These are phyloP conservation scores for Exophiala bonariae DNA, from an alignment of 2,329 filamentous ascomycete genomes.

Conservation along the genomic window DNA sequence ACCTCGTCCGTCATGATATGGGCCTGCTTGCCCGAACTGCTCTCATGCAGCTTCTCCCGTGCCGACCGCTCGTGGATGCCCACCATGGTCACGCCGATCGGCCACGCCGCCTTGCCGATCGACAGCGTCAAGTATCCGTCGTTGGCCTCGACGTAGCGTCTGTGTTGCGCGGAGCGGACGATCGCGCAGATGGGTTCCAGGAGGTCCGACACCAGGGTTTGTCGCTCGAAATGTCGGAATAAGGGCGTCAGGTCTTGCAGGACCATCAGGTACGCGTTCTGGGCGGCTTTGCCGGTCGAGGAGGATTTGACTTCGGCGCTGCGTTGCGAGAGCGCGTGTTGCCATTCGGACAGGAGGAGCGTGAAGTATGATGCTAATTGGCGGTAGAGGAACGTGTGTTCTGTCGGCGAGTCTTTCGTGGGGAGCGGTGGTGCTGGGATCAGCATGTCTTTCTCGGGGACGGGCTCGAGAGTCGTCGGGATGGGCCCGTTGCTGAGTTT, in stretches of 20 bases:
- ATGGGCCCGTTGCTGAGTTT: conserved; percentile 70
- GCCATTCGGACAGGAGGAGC: conserved; percentile 90
- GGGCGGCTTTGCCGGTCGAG: conserved; percentile 77
- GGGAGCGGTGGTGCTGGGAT: conserved; percentile 63
- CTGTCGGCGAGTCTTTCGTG: conserved; percentile 60
- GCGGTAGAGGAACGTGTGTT: conserved; percentile 71
- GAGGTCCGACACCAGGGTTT: conserved; percentile 73
- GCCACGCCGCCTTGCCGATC: conserved; percentile 97
- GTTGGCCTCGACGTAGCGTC: conserved; percentile 93
- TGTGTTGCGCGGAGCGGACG: conserved; percentile 82
- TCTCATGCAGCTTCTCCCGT: conserved; percentile 88
- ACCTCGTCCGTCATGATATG: conserved; percentile 97
- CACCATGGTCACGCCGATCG: conserved; percentile 99
- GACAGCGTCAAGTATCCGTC: conserved; percentile 90
- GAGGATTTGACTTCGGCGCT: conserved; percentile 64
- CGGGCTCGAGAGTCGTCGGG: conserved; percentile 75
- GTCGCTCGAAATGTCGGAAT: conserved; percentile 84
- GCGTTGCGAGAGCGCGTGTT: conserved; percentile 67
- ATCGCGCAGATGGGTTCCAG: conserved; percentile 86
- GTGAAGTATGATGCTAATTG: conserved; percentile 95
- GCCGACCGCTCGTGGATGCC: conserved; percentile 97
- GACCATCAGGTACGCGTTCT: conserved; percentile 81
- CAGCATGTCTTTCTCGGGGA: conserved; percentile 88
- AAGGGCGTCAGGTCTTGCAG: conserved; percentile 85
- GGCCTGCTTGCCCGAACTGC: conserved; percentile 71